These are phyloP conservation scores for Pyrrhoderma noxium DNA, from an alignment of 1,284 basidiomycete species.

Conservation along the genomic window DNA sequence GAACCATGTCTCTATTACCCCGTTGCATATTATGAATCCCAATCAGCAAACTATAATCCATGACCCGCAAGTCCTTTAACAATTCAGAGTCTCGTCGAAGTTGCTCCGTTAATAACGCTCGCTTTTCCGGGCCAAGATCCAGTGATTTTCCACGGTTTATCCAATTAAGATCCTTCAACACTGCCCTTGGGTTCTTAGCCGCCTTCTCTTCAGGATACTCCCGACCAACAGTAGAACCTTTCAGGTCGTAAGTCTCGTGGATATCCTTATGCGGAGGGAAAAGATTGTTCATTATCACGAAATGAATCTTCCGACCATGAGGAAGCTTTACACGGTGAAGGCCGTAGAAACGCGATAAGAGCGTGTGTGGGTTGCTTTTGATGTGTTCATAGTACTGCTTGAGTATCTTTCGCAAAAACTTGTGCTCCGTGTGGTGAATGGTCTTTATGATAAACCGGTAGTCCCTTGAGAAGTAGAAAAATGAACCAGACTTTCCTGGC, in stretches of 20 bases:
- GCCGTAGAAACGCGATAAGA: slow-evolving; percentile 92
- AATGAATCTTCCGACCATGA: slow-evolving; percentile 91
- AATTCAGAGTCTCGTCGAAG: slow-evolving; percentile 82
- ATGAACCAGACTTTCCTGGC: slow-evolving; percentile 95
- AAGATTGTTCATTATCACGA: slow-evolving; percentile 99
- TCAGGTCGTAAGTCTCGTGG: slow-evolving; percentile 97
- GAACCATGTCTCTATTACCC: slow-evolving; percentile 87
- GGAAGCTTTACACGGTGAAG: slow-evolving; percentile 96
- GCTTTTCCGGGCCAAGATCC: slow-evolving; percentile 91
- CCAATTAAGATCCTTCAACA: slow-evolving; percentile 97
- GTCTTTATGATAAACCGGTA: slow-evolving; percentile 99
- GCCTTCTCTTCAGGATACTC: slow-evolving; percentile 86
- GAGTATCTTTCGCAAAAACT: slow-evolving; percentile 83
- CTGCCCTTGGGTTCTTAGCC: slow-evolving; percentile 73
- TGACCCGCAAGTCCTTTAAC: slow-evolving; percentile 77
- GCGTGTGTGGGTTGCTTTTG: slow-evolving; percentile 86
- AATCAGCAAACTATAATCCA: slow-evolving; percentile 95
- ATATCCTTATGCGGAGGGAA: slow-evolving; percentile 97
- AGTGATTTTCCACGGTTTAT: slow-evolving; percentile 73
- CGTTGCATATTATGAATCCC: slow-evolving; percentile 90
- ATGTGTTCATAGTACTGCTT: slow-evolving; percentile 86
- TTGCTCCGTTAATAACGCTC: slow-evolving; percentile 86
- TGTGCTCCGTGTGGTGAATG: slow-evolving; percentile 91
- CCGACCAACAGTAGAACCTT: slow-evolving; percentile 88
- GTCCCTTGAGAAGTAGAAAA: slow-evolving; percentile 99